phyloP scores from a whole-genome alignment of 768 basidiomycete genomes.

The Cyathus striatus region DNA sequence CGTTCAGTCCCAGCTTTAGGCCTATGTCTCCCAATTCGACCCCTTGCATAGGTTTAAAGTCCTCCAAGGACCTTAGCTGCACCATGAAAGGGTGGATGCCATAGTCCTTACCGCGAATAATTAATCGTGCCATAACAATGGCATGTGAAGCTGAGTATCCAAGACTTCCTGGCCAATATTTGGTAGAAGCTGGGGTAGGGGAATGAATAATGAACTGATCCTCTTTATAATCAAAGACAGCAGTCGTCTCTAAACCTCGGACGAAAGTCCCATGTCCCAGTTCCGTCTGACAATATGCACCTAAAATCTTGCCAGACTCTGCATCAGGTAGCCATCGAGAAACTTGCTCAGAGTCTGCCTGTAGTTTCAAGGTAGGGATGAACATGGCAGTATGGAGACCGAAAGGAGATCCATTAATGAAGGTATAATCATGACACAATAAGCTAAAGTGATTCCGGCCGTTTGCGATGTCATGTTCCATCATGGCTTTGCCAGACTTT shows the following conservation, averaged over 20 bases:
- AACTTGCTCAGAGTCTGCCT: conserved; percentile 15
- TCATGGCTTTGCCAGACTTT: conserved; percentile 11
- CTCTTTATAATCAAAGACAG: conserved; percentile 14
- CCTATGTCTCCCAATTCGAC: conserved; percentile 21
- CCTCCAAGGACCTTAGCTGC: conserved; percentile 16
- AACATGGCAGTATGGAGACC: conserved; percentile 19
- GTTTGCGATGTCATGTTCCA: conserved; percentile 12
- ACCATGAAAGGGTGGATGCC: conserved; percentile 19
- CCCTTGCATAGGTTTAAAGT: conserved; percentile 14
- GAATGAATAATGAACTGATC: conserved; percentile 21
- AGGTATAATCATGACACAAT: conserved; percentile 9
- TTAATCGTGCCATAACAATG: conserved; percentile 17
- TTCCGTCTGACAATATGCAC: conserved; percentile 20
- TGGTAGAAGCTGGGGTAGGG: conserved; percentile 15
- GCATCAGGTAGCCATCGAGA: conserved; percentile 16
- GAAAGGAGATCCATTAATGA: conserved; percentile 18
- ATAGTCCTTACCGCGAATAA: conserved; percentile 10
- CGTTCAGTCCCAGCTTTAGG: conserved; percentile 14
- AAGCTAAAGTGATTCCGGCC: conserved; percentile 9
- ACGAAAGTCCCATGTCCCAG: conserved; percentile 21
- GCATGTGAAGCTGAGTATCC: conserved; percentile 18
- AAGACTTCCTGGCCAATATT: conserved; percentile 19
- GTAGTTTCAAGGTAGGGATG: conserved; percentile 14
- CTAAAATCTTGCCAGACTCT: conserved; percentile 14
- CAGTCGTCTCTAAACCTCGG: conserved; percentile 19